Evolutionary conservation across 768 basidiomycete genomes (phyloP), one percentile per base, ranked within the genome.

Genomic region (Suillus clintonianus): DNA sequence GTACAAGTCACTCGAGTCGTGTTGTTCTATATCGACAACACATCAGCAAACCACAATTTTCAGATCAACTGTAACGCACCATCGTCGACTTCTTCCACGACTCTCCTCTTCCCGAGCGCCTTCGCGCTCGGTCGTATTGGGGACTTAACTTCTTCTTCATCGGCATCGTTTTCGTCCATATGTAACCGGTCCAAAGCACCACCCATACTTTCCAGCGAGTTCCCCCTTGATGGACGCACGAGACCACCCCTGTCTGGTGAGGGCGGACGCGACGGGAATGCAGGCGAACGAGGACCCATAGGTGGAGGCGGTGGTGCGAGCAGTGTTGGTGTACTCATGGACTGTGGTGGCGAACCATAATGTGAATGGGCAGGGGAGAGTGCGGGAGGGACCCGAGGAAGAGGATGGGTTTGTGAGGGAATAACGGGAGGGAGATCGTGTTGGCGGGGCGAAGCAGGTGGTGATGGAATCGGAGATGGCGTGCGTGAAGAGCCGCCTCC

Each of bases 101-200:
- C 85, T 68, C 80, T 84, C 68, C 92, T 83, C 79, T 97, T 97
- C 19, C 95, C 95, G 2, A 95, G 82, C 4, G 95, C 94, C 74
- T 96, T 97, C 41, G 85, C 90, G 72, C 92, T 95, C 0, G 92
- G 95, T 66, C 83, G 82, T 13, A 81, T 69, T n/a, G 83, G 85
- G 15, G 78, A 74, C 56, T 60, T 65, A 15, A 70, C 59, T 5
- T 79, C 71, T 6, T 74, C 77, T 17, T 81, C 80, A 61, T 63
- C 68, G 27, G 22, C 56, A 62, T 41, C 27, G 17, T 69, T 65
- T 17, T 74, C 70, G 58, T 74, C 70, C 15, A 72, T 66, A 15
- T 71, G 68, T 57, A 78, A 67, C 45, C 68, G 69, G 53, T 75
- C 73, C 27, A 77, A 41, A 60, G 64, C 65, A 37, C 76, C 17